Evolutionary conservation across 2,329 filamentous ascomycete genomes (phyloP).

Genomic region (Xylaria sp.): DNA sequence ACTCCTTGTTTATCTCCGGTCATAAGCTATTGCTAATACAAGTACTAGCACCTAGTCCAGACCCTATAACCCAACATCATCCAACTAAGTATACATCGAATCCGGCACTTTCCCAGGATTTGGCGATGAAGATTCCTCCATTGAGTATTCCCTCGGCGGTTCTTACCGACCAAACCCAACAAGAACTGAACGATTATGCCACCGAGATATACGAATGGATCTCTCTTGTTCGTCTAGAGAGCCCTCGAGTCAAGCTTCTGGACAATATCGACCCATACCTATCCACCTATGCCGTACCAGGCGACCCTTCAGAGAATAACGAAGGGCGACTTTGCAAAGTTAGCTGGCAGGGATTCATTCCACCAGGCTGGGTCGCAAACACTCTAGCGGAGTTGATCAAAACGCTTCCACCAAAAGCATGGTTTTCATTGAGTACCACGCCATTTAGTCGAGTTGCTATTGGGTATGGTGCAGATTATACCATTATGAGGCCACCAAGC

Average conservation of each 20-base stretch:
- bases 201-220: constrained; percentile 79
- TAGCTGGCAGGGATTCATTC: constrained; percentile 69
- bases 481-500: constrained; percentile 62
- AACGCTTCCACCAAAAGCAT: constrained; percentile 56
- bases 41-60: constrained; percentile 56
- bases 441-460: constrained; percentile 59
- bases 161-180: constrained; percentile 52
- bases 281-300: constrained; percentile 71
- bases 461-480: constrained; percentile 60
- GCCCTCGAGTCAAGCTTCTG: constrained; percentile 66
- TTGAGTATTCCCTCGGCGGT: constrained; percentile 48
- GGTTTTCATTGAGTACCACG: constrained; percentile 66
- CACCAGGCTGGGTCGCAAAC: constrained; percentile 62
- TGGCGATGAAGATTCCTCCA: constrained; percentile 48
- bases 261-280: constrained; percentile 76
- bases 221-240: constrained; percentile 71
- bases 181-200: constrained; percentile 70
- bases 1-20: not conserved
- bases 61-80: constrained; percentile 59
- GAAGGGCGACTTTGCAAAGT: constrained; percentile 58
- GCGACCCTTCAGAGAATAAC: constrained; percentile 42
- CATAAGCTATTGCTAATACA: constrained; percentile 26
- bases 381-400: constrained; percentile 59
- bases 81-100: constrained; percentile 56
- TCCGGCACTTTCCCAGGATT: constrained; percentile 46